A percentile compares a stretch with the other conserved stretches of the same genome.
phyloP scores from a whole-genome alignment of 768 basidiomycete genomes.

The Termitomyces sp. region DNA sequence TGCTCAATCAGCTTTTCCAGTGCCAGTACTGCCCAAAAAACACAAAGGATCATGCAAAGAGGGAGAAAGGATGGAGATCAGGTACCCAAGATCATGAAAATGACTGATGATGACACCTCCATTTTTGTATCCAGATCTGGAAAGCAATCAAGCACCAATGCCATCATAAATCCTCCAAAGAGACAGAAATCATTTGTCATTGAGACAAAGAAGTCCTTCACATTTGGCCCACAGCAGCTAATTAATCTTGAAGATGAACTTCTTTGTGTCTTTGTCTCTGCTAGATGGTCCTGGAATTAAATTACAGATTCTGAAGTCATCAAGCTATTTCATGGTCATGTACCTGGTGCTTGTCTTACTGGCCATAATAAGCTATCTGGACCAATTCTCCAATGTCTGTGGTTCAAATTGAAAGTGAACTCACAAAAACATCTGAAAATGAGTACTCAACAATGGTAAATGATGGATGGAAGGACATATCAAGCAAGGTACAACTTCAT shows the following conservation, averaged over 20 bases:
- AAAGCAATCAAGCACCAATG: not conserved
- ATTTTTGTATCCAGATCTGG: not conserved
- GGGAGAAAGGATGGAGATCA: not conserved
- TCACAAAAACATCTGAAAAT: not conserved
- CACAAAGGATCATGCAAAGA: not conserved
- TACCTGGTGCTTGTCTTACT: not conserved
- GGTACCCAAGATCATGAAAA: no score
- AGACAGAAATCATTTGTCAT: not conserved
- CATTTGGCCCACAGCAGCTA: slow-evolving; percentile 1
- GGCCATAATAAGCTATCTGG: not conserved
- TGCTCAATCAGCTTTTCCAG: no score
- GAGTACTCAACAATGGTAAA: no score
- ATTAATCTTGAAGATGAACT: not conserved
- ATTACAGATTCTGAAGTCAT: slow-evolving; percentile 9
- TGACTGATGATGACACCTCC: no score
- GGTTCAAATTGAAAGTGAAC: not conserved
- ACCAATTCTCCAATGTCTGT: not conserved
- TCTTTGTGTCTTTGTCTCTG: slow-evolving; percentile 2
- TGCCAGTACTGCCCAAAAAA: no score
- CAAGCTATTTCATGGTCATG: slow-evolving; percentile 7
- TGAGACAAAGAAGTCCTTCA: not conserved
- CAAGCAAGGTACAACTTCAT: not conserved
- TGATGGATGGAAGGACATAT: no score
- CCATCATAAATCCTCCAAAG: not conserved
- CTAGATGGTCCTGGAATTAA: not conserved